Evolutionary conservation across 768 basidiomycete species (phyloP).

Genomic region (Mycena vitilis): DNA sequence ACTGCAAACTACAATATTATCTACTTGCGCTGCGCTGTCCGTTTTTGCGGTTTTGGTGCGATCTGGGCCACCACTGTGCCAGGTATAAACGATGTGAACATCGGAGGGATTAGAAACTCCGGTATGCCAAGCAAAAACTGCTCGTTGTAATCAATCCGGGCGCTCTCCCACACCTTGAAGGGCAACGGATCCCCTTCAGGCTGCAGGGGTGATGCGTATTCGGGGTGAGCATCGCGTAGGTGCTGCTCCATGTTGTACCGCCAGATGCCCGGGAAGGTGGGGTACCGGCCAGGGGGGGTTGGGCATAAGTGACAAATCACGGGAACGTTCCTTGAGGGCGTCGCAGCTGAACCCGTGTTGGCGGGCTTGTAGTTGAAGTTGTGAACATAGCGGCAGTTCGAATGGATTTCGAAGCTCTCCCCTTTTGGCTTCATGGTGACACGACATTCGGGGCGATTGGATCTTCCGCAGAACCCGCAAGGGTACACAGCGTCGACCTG

Average conservation of each 20-base stretch:
- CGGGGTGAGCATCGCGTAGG: constrained; percentile 9
- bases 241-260: constrained; percentile 28
- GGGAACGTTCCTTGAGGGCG: constrained; percentile 20
- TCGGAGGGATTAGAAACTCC: not conserved
- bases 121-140: constrained; percentile 19
- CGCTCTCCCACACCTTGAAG: constrained; percentile 19
- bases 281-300: not conserved
- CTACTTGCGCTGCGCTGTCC: too few species aligned
- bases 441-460: not conserved
- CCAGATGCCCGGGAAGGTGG: constrained; percentile 10
- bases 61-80: too few species aligned
- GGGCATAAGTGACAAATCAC: constrained; percentile 16
- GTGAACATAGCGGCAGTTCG: not conserved
- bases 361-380: constrained; percentile 14
- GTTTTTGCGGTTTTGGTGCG: too few species aligned
- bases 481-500: not conserved
- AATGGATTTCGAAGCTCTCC: not conserved
- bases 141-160: not conserved
- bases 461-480: constrained; percentile 20
- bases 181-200: constrained; percentile 15
- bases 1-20: too few species aligned
- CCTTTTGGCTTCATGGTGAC: constrained; percentile 4
- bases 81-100: too few species aligned
- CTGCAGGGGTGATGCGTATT: constrained; percentile 24
- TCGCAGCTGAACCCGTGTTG: constrained; percentile 13